Evolutionary conservation across 768 basidiomycete genomes (phyloP).

Genomic region (Sarcodon sp.): DNA sequence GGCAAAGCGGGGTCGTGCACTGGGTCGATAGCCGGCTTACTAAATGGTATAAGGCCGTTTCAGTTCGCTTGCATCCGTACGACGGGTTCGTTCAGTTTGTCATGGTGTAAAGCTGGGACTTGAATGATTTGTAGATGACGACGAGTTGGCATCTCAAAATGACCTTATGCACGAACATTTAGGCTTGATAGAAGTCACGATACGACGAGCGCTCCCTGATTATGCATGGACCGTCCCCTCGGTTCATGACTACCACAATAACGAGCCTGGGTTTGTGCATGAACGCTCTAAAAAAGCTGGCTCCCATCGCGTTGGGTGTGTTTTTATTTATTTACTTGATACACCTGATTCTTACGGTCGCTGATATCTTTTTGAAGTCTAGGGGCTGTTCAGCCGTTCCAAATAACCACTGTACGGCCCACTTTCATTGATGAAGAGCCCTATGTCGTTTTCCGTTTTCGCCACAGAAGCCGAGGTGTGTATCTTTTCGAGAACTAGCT

Average conservation of each 20-base stretch:
- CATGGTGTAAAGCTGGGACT: background rate
- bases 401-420: conserved; percentile 3
- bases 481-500: background rate
- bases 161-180: conserved; percentile 1
- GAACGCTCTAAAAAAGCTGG: conserved; percentile 1
- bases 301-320: conserved; percentile 2
- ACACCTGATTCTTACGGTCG: no score
- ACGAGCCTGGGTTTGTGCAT: background rate
- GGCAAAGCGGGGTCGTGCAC: no score
- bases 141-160: background rate
- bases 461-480: conserved; percentile 6
- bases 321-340: background rate
- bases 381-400: background rate
- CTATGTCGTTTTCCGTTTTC: conserved; percentile 5
- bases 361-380: background rate
- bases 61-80: background rate
- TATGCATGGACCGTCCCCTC: no score
- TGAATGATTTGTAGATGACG: background rate
- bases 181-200: conserved; percentile 5
- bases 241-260: no score
- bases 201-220: conserved; percentile 4
- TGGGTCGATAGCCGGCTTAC: no score
- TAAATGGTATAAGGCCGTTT: conserved; percentile 2
- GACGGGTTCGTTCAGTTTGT: background rate
- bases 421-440: conserved; percentile 4